Evolutionary conservation across 768 basidiomycete species (phyloP).

Genomic region (Russula foetens): DNA sequence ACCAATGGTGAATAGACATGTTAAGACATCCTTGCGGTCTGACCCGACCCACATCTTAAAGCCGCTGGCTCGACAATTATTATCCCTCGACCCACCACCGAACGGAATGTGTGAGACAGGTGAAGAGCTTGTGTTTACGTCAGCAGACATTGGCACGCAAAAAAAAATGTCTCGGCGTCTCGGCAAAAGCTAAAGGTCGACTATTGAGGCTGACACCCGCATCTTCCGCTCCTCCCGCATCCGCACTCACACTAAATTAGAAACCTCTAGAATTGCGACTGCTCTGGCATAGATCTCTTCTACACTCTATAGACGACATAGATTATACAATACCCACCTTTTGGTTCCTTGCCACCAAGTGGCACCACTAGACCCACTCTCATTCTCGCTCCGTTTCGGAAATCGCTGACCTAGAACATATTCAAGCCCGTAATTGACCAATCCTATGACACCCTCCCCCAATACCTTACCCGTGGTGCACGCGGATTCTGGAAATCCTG

Average conservation of each 20-base stretch:
- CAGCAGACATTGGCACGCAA: background rate
- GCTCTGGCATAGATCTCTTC: background rate
- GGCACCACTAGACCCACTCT: background rate
- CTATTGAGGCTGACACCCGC: background rate
- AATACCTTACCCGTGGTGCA: constrained; percentile 38
- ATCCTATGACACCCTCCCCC: constrained; percentile 12
- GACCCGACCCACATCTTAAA: background rate
- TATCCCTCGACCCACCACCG: too few species aligned
- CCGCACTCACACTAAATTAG: background rate
- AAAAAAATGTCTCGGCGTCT: background rate
- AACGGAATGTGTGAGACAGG: background rate
- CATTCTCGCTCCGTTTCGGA: background rate
- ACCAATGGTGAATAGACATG: background rate
- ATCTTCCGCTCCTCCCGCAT: constrained; percentile 2
- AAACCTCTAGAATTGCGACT: background rate
- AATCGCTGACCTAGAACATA: background rate
- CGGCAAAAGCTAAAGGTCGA: background rate
- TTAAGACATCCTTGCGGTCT: background rate
- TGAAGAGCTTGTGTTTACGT: background rate
- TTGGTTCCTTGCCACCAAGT: background rate
- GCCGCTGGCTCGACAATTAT: background rate
- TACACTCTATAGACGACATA: constrained; percentile 5
- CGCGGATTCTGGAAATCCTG: constrained; percentile 48
- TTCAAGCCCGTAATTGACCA: constrained; percentile 13
- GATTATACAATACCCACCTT: background rate